Evolutionary conservation across 108 stramenopile genomes (phyloP), one percentile per base, ranked within the genome.

Genomic region (Discostella stelligeroides): DNA sequence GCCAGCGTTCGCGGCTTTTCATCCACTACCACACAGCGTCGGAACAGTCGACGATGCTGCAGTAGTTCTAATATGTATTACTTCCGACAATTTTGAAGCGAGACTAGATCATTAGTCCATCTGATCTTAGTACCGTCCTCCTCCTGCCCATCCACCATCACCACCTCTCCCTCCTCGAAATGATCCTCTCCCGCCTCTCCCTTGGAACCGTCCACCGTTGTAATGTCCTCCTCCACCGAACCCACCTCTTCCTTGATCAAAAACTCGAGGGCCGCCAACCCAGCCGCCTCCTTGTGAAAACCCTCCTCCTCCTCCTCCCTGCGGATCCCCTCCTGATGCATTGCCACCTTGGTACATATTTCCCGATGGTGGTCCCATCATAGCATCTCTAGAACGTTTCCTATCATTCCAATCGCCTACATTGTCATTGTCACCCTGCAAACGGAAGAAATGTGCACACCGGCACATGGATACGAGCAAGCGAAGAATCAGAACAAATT

Each of bases 181-280:
- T 10, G 21, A 42, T 21, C 45, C 13, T n/a, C 66, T 40, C 25
- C 66, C 63, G 13, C 60, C 59, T 46, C 66, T 21, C 56, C 65
- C 40, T 40, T 34, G 55, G 30, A 48, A 48, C 18, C 53, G 55
- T 41, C 55, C 67, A 25, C 55, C 55, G 38, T 41, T 24, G 39
- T 68, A 56, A 24, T 17, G n/a, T 30, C 18, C 50, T 29, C 68
- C 25, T 39, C n/a, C n/a, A n/a, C n/a, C n/a, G n/a, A n/a, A n/a
- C n/a, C n/a, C n/a, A n/a, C 72, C 59, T 63, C 70, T 37, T 29
- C 75, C 47, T 42, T 67, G 58, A 54, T 70, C 64, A 4, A 65
- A 45, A 15, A 55, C 51, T 37, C 64, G 65, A 40, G 50, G 46
- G 50, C 57, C 61, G 23, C 66, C 55, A 43, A 58, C 63, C 25